phyloP scores from a whole-genome alignment of 78 protist genomes.

The Dictyostelium capitatum region DNA sequence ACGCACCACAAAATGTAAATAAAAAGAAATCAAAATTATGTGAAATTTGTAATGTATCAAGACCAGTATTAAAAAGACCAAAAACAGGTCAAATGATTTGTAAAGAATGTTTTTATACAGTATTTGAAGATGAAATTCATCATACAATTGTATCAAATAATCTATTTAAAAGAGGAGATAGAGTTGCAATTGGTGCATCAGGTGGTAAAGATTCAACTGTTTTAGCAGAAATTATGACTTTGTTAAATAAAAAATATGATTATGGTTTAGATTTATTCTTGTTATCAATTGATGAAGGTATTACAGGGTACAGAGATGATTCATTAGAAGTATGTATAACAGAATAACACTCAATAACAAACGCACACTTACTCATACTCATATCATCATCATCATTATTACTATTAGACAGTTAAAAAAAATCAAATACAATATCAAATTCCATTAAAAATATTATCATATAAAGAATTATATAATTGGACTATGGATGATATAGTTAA shows the following conservation, averaged over 20 bases:
- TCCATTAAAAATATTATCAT: slow-evolving; percentile 92
- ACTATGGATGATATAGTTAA: slow-evolving; percentile 94
- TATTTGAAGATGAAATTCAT: slow-evolving; percentile 95
- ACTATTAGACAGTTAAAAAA: slow-evolving; percentile 88
- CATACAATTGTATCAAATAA: slow-evolving; percentile 82
- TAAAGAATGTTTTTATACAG: slow-evolving; percentile 89
- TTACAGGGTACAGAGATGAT: slow-evolving; percentile 97
- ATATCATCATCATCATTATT: not conserved
- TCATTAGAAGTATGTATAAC: slow-evolving; percentile 89
- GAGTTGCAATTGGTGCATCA: slow-evolving; percentile 94
- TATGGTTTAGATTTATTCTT: slow-evolving; percentile 92
- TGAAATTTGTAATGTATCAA: slow-evolving; percentile 61
- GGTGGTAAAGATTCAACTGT: slow-evolving; percentile 98
- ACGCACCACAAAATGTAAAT: not conserved
- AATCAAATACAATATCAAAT: slow-evolving; percentile 86
- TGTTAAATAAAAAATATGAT: slow-evolving; percentile 85
- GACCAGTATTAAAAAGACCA: slow-evolving; percentile 89
- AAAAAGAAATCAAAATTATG: slow-evolving; percentile 60
- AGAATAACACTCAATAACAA: not conserved
- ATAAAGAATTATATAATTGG: slow-evolving; percentile 95
- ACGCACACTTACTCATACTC: not conserved
- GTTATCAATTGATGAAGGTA: slow-evolving; percentile 97
- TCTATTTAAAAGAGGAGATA: slow-evolving; percentile 88
- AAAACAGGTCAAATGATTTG: slow-evolving; percentile 88
- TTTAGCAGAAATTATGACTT: slow-evolving; percentile 87